Conservation (phyloP, 306 rosid species). For the Hippophae rhamnoides region DNA sequence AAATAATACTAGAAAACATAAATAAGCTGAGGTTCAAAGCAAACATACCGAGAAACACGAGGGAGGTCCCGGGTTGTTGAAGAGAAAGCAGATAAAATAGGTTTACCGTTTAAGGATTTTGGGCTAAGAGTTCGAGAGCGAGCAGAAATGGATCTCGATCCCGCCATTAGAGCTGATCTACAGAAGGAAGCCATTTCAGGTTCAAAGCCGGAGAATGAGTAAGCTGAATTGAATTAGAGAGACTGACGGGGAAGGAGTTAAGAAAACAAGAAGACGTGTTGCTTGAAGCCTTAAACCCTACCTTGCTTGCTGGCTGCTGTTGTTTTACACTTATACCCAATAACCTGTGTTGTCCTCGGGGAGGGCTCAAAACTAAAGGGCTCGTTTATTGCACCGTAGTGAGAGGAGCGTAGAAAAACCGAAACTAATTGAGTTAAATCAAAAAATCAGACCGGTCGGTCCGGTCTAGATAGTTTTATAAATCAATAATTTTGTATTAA, state of each 20-base stretch:
- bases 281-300: slow-evolving; percentile 32
- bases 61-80: slow-evolving; percentile 30
- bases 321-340: not conserved
- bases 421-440: no score
- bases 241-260: not conserved
- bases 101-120: slow-evolving; percentile 21
- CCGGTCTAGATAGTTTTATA: no score
- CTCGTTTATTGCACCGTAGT: no score
- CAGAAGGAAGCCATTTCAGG: slow-evolving; percentile 49
- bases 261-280: no score
- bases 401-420: no score
- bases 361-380: no score
- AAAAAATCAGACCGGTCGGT: no score
- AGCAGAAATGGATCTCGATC: slow-evolving; percentile 39
- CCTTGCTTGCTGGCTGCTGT: not conserved
- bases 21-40: not conserved
- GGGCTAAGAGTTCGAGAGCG: slow-evolving; percentile 36
- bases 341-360: no score
- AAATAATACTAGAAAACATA: not conserved
- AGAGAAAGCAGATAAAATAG: slow-evolving; percentile 31
- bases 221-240: not conserved
- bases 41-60: slow-evolving; percentile 48
- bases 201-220: not conserved
- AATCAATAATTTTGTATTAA: no score
- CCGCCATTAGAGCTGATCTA: slow-evolving; percentile 52